Evolutionary conservation across 2,329 filamentous ascomycete genomes (phyloP).

Genomic region (Geosmithia putterillii): DNA sequence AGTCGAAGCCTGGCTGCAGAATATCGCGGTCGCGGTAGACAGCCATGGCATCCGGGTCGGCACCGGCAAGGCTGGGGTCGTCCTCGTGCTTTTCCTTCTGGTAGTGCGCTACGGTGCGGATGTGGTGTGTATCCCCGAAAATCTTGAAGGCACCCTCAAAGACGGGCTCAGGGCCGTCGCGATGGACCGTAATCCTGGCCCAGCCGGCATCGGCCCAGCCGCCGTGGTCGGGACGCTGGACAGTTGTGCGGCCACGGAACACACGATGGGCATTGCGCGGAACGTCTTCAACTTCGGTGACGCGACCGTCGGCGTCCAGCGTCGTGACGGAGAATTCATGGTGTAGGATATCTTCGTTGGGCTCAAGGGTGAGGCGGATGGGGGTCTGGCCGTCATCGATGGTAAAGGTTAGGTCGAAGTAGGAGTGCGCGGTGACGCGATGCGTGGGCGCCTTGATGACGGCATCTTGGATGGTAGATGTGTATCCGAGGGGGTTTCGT

Average conservation of each 20-base stretch:
- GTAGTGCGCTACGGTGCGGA: constrained; percentile 67
- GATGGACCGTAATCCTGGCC: constrained; percentile 67
- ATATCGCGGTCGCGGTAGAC: constrained; percentile 90
- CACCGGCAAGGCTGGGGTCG: constrained; percentile 52
- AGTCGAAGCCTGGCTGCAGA: constrained; percentile 10
- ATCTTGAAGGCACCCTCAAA: constrained; percentile 88
- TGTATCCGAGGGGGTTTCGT: constrained; percentile 63
- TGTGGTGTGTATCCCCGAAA: constrained; percentile 71
- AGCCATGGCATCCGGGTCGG: constrained; percentile 61
- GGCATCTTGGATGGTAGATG: constrained; percentile 62
- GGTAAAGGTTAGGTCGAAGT: constrained; percentile 76
- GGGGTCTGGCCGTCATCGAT: constrained; percentile 54
- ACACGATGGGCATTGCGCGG: constrained; percentile 66
- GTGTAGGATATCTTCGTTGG: constrained; percentile 81
- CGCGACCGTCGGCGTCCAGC: constrained; percentile 57
- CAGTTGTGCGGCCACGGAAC: constrained; percentile 68
- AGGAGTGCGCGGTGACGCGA: constrained; percentile 65
- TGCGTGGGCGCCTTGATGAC: constrained; percentile 68
- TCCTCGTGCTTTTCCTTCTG: constrained; percentile 54
- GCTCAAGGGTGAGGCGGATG: constrained; percentile 70
- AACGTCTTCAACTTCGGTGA: constrained; percentile 53
- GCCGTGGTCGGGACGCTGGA: constrained; percentile 43
- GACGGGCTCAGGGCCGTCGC: constrained; percentile 65
- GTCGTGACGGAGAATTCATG: constrained; percentile 64
- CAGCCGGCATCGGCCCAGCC: constrained; percentile 77